Conservation (phyloP, 2,329 filamentous ascomycete species). For the Xylaria digitata region DNA sequence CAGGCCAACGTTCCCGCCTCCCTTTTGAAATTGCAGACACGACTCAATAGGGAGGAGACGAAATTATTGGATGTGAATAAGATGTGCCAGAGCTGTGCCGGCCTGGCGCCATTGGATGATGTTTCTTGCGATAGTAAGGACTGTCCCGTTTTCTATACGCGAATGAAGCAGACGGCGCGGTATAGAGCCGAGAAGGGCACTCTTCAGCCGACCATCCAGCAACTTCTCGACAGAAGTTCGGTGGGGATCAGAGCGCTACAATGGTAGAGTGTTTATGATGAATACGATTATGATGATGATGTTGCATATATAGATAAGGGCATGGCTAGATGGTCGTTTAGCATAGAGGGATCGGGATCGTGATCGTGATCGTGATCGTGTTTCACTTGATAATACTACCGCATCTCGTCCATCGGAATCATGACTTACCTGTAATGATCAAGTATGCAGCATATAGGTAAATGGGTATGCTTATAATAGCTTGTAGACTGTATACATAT, state of each 20-base stretch:
- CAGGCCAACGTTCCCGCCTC: constrained; percentile 66
- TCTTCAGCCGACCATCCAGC: constrained; percentile 51
- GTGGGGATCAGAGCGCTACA: constrained; percentile 48
- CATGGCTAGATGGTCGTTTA: constrained; percentile 1
- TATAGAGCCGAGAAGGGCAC: constrained; percentile 55
- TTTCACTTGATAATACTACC: constrained; percentile 18
- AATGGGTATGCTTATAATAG: too few species aligned
- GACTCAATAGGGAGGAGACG: constrained; percentile 72
- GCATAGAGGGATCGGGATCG: constrained; percentile 4
- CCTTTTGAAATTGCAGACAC: constrained; percentile 70
- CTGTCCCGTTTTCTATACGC: constrained; percentile 90
- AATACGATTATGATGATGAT: neutral
- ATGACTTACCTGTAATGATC: too few species aligned
- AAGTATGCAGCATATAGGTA: too few species aligned
- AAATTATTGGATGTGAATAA: constrained; percentile 72
- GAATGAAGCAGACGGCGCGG: constrained; percentile 70
- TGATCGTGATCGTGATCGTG: neutral
- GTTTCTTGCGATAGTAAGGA: constrained; percentile 91
- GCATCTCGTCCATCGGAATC: neutral
- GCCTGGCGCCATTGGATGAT: constrained; percentile 76
- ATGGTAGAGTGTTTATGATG: constrained; percentile 47
- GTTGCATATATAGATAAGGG: neutral
- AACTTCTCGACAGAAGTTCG: constrained; percentile 48
- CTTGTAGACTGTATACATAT: neutral
- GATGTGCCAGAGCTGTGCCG: constrained; percentile 84